Base-by-base conservation (phyloP, 768 basidiomycete species). In the Myochromella boudieri region DNA sequence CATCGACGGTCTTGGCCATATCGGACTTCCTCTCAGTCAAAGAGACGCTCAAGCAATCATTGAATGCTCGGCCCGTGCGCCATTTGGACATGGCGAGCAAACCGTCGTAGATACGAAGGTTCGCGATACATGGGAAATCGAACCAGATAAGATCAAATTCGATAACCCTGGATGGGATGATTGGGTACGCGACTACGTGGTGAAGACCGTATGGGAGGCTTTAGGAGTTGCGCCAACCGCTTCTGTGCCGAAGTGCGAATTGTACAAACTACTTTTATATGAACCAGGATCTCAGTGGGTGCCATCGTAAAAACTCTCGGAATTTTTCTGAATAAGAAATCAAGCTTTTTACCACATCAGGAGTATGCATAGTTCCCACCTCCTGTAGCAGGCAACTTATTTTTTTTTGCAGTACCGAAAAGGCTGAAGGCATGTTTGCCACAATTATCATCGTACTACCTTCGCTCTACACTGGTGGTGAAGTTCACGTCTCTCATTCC, bases 91-190 rank as follows among this genome's bases (percentile, higher is more conserved):
- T 42, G 74, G 72, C 12, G 65, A 69, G 27, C 57, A 64, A 8
- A 77, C 72, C 0, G 51, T 76, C 7, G 64, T 76, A 1, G 68
- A 78, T 48, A 75, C 60, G 31, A 53, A 61, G 1, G 74, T 77
- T 6, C 60, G 76, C 10, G 70, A 78, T 62, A 77, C 74, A 3
- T 80, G 75, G 75, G 75, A 79, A 53, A 72, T 80, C 34, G 71
- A 75, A 41, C 68, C 72, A 0, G 52, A 48, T 0, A 54, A 61
- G 37, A 59, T 80, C 5, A 54, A 55, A 5, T 76, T 78, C 44
- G 55, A 55, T 10, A 78, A 77, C 52, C 62, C 68, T 0, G 61
- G 57, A 10, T 80, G 77, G 77, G 28, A 45, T 1, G 26, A 41
- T 1, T 79, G 60, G 34, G 42, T 80, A 15, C 44, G 61, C 15